Base-by-base conservation (phyloP, 768 basidiomycete genomes). In the Phylloporus sp. region DNA sequence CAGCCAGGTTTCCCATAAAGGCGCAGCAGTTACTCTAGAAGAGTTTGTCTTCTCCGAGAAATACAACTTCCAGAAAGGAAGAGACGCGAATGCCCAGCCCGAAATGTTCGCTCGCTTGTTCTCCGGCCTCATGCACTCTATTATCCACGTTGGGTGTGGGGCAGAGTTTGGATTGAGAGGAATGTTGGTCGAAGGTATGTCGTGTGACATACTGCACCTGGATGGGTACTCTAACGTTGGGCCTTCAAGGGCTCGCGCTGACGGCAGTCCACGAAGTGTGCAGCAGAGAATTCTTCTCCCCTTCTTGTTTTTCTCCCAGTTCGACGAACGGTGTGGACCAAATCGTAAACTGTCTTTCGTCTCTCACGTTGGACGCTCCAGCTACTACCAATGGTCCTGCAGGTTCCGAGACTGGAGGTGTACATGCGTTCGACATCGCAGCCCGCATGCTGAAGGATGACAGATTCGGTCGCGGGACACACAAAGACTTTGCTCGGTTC, bases 111-210 rank as follows among this genome's bases (percentile, higher is more conserved):
- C 64, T 42, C 75, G 80, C 15, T 69, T 80, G 45, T 23, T 49
- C 13, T 64, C 70, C 0, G 79, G 74, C 0, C 53, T 86, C 18
- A 5, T 85, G 3, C 86, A 87, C 53, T 73, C 84, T 0, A 36
- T 84, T 44, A 85, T 86, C 36, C 80, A 85, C 55, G 53, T 67
- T 9, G 83, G 81, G 3, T 75, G 79, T 53, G 84, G 83, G 0
- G 49, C 70, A 4, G 86, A 86, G 61, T 85, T 86, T 48, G 73
- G 74, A 8, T 39, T 86, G 29, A 77, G 73, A 14, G 85, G 83
- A 1, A 69, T 84, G 59, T 55, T 81, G 1, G 75, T 74, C 5
- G 84, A 86, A 71, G 85, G 84, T 80, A 15, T 8, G 49, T 27
- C 20, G 10, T 11, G 3, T 27, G 5, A 8, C 24, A 18, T 13